These are phyloP conservation scores for Scytalidium lignicola DNA, from an alignment of 2,329 filamentous ascomycete species.

Conservation along the genomic window DNA sequence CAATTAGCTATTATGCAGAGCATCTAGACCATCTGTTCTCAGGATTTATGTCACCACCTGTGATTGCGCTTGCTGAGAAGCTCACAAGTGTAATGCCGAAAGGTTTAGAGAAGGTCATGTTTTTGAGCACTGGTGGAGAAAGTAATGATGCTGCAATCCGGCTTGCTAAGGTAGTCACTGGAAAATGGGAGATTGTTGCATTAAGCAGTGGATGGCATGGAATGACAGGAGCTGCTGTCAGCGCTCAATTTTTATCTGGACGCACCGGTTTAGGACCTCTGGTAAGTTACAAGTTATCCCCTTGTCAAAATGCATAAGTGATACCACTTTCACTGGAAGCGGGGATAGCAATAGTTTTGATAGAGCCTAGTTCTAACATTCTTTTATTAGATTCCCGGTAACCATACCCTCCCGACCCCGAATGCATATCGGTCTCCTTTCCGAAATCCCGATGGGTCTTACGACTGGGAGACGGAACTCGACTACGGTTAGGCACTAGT, in stretches of 20 bases:
- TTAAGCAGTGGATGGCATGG: constrained; percentile 94
- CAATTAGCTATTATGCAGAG: constrained; percentile 29
- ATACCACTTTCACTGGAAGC: too few relatives aligned
- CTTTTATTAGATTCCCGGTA: too few relatives aligned
- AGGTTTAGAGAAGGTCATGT: constrained; percentile 84
- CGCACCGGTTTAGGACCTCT: too few relatives aligned
- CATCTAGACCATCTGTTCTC: constrained; percentile 28
- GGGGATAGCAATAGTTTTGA: too few relatives aligned
- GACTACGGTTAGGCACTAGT: constrained; percentile 62
- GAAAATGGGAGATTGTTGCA: constrained; percentile 54
- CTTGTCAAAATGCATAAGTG: too few relatives aligned
- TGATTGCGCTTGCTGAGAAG: constrained; percentile 72
- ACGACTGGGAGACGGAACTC: constrained; percentile 67
- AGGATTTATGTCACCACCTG: constrained; percentile 35
- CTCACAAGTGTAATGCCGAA: constrained; percentile 81
- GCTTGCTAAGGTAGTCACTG: constrained; percentile 66
- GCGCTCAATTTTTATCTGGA: too few relatives aligned
- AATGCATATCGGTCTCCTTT: constrained; percentile 40
- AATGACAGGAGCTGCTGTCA: too few relatives aligned
- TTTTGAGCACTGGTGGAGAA: constrained; percentile 95
- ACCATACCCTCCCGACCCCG: constrained; percentile 32
- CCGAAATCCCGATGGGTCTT: constrained; percentile 67
- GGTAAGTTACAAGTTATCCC: too few relatives aligned
- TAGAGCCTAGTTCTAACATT: too few relatives aligned
- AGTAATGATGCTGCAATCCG: constrained; percentile 92